Base-by-base conservation (phyloP, 805 yeast genomes). In the Clavispora asparagi region DNA sequence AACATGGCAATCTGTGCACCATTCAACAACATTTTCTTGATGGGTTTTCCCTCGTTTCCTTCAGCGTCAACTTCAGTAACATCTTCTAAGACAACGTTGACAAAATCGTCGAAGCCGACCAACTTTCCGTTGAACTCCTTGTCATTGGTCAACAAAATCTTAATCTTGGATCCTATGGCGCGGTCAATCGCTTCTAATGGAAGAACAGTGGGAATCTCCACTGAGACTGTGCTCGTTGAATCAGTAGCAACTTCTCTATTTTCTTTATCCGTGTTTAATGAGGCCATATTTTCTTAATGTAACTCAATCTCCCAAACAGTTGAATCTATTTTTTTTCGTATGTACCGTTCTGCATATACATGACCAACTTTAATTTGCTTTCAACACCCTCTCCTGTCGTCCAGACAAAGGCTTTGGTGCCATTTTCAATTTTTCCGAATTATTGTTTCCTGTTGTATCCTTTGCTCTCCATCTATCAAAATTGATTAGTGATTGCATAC, bases 401-500 rank as follows among this genome's bases (percentile, higher is more conserved):
- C 37, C 37, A 33, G 37, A 11, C 7, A 17, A 16, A 16, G 25
- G 37, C 9, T 33, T 33, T 12, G 37, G 25, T 16, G 25, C 13
- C 37, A 33, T 33, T 17, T 33, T 33, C 37, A 16, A 16, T 10
- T 33, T 33, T 13, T 33, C 37, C 23, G 32, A 7, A 14, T 28
- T 39, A 27, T 39, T 39, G 41, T 12, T 39, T 27, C 32, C 30
- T 27, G 12, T 28, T 6, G 26, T 29, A 23, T 50, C 53, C 32
- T 51, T 53, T 13, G 49, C 31, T 25, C 49, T 52, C 95, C 97
- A 94, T 33, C 95, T 92, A 62, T 94, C 97, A 64, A 86, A 92
- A 65, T 92, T 95, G 62, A 92, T 91, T 42, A 92, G 70, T 0
- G 97, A 97, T 67, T 92, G 99, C 98, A 92, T 92, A 65, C 98